Conservation (phyloP, 1,284 basidiomycete species). For the Sanghuangporus weigelae region DNA sequence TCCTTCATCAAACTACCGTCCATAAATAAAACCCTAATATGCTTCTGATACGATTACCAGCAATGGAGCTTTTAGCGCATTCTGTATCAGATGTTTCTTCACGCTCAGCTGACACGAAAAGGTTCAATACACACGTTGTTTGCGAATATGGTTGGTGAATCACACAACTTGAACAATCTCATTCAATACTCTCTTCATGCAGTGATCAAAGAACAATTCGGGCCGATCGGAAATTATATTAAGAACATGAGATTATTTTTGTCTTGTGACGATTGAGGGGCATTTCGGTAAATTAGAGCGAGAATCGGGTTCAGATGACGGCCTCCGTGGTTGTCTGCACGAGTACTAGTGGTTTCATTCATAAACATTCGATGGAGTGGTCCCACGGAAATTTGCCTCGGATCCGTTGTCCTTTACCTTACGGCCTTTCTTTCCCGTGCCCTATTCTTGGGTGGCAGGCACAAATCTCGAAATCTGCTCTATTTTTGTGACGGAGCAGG, state of each 20-base stretch:
- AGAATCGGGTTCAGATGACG: no score
- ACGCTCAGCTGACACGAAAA: neutral
- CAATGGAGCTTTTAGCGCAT: neutral
- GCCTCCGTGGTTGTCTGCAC: no score
- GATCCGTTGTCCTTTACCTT: neutral
- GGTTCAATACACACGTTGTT: neutral
- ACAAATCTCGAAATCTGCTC: neutral
- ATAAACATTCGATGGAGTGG: no score
- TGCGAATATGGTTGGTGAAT: neutral
- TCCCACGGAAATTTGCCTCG: neutral
- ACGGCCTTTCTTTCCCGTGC: neutral
- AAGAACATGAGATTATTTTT: no score
- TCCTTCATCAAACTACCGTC: neutral
- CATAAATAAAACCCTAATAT: neutral
- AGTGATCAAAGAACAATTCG: no score
- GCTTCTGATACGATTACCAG: neutral
- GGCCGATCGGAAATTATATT: no score
- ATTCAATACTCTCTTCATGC: no score
- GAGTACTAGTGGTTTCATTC: no score
- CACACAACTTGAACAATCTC: neutral
- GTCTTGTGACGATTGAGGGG: no score
- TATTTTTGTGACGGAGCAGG: neutral
- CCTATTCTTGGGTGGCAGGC: neutral
- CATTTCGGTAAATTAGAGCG: no score
- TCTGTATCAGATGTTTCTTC: neutral